Evolutionary conservation across 2,329 filamentous ascomycete genomes (phyloP).

Genomic region (Fusarium equiseti): DNA sequence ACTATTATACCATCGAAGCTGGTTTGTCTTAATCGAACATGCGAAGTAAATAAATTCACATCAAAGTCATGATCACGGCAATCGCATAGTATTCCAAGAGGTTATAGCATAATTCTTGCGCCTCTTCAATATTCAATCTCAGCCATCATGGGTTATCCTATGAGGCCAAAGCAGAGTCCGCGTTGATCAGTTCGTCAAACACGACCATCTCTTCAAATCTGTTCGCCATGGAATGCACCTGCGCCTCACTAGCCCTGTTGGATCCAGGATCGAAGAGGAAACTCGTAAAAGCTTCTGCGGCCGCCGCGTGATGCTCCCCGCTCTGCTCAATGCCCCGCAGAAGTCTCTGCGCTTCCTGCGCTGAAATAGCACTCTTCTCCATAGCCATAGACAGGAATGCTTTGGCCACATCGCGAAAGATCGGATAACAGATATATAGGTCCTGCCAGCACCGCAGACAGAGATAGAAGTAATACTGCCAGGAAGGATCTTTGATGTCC

Average conservation of each 20-base stretch:
- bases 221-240: neutral
- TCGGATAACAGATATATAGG: neutral
- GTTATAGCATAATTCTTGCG: fast-evolving
- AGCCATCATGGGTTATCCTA: neutral
- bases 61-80: neutral
- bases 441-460: neutral
- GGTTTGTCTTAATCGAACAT: neutral
- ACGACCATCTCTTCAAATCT: neutral
- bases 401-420: neutral
- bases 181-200: neutral
- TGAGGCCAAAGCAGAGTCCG: neutral
- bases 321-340: neutral
- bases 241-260: neutral
- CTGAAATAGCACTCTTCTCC: neutral
- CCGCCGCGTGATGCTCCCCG: neutral
- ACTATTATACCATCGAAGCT: neutral
- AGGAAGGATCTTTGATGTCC: neutral
- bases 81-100: neutral
- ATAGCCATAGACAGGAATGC: neutral
- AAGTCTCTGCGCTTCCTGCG: neutral
- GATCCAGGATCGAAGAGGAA: neutral
- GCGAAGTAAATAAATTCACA: neutral
- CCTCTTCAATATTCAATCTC: neutral
- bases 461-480: neutral
- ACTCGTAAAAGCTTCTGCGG: neutral